These are phyloP conservation scores for Crithidia sp. DNA, from an alignment of 208 protist species.

Conservation along the genomic window DNA sequence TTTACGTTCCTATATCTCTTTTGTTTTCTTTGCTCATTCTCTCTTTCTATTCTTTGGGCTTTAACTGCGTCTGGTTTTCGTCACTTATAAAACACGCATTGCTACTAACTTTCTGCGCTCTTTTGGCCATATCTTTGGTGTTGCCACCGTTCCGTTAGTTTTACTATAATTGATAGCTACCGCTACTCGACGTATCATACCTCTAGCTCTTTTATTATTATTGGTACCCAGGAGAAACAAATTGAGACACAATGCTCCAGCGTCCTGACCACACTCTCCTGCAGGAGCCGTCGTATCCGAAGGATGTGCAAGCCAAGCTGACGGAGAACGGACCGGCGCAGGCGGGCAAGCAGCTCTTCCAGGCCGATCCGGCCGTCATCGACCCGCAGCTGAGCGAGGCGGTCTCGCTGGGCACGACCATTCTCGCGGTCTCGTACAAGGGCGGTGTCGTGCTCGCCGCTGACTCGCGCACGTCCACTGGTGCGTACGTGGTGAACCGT, in stretches of 20 bases:
- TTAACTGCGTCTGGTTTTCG: background rate
- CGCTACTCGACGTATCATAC: background rate
- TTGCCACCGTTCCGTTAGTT: background rate
- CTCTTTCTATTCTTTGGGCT: background rate
- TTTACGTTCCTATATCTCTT: background rate
- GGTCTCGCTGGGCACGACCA: conserved; percentile 95
- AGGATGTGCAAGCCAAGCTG: conserved; percentile 45
- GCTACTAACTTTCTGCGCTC: background rate
- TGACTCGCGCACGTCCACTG: conserved; percentile 97
- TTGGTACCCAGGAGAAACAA: conserved; percentile 9
- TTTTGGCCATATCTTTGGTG: background rate
- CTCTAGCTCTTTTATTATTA: conserved; percentile 2
- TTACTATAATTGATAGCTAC: too few species aligned
- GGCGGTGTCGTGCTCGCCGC: conserved; percentile 97
- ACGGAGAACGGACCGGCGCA: conserved; percentile 75
- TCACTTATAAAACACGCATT: too few species aligned
- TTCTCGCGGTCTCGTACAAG: conserved; percentile 97
- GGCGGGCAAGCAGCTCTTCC: conserved; percentile 66
- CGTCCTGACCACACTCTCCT: conserved; percentile 70
- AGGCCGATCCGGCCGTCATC: conserved; percentile 72
- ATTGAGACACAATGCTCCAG: conserved; percentile 63
- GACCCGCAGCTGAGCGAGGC: conserved; percentile 87
- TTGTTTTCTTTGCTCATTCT: conserved; percentile 1
- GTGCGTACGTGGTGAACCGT: conserved; percentile 97
- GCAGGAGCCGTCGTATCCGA: conserved; percentile 78